Evolutionary conservation across 495 filamentous ascomycete genomes (phyloP).

Genomic region (Xylaria curta): DNA sequence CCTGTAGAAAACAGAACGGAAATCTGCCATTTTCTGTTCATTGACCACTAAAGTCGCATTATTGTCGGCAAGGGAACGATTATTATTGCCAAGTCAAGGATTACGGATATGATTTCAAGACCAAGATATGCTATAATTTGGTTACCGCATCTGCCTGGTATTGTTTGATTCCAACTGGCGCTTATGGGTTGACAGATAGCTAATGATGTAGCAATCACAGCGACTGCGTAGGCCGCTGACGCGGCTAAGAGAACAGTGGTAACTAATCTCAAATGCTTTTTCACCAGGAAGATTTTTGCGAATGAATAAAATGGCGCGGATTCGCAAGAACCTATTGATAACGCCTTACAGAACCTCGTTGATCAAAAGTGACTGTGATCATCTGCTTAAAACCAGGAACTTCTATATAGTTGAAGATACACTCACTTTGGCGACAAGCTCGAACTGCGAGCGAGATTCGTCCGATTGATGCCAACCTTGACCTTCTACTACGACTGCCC

Average conservation of each 20-base stretch:
- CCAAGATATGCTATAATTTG: not conserved
- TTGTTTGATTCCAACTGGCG: not conserved
- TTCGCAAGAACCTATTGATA: slow-evolving; percentile 8
- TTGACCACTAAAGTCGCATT: not conserved
- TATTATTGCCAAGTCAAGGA: slow-evolving; percentile 4
- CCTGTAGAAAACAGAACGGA: not conserved
- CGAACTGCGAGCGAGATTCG: slow-evolving; percentile 9
- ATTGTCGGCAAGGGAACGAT: slow-evolving; percentile 1
- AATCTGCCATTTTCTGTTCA: not conserved
- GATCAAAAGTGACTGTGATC: not conserved
- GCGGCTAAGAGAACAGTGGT: not conserved
- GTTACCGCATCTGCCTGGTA: not conserved
- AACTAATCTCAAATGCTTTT: not conserved
- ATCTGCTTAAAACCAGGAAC: not conserved
- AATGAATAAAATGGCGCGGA: slow-evolving; percentile 2
- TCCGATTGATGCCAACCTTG: slow-evolving; percentile 11
- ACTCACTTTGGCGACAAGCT: slow-evolving; percentile 13
- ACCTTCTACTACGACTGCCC: slow-evolving; percentile 15
- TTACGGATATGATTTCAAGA: slow-evolving; percentile 2
- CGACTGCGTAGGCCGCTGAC: slow-evolving; percentile 1
- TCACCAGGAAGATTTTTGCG: not conserved
- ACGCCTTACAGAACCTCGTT: slow-evolving; percentile 12
- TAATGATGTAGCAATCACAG: not conserved
- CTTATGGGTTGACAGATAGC: slow-evolving; percentile 9
- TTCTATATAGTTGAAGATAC: not conserved